phyloP scores from a whole-genome alignment of 2,329 filamentous ascomycete species.

The Microthyrium microscopicum region DNA sequence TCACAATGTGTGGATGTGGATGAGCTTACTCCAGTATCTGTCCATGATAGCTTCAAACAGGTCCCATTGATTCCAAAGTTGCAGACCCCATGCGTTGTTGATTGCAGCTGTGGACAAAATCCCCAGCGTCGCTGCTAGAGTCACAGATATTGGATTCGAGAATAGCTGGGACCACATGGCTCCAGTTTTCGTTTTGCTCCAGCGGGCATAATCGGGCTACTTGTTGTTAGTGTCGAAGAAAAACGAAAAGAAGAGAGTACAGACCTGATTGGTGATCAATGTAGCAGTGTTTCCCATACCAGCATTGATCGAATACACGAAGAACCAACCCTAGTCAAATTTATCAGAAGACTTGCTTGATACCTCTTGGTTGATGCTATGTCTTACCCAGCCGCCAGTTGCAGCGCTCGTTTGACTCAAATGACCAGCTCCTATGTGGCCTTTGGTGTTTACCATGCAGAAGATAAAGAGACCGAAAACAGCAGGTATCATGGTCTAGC shows the following conservation, averaged over 20 bases:
- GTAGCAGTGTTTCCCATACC: too few relatives aligned
- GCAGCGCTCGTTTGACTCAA: too few relatives aligned
- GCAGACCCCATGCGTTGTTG: conserved; percentile 11
- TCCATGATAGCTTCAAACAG: too few relatives aligned
- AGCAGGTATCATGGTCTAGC: too few relatives aligned
- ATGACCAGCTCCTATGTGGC: too few relatives aligned
- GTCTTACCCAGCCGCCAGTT: neutral
- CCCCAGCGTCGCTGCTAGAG: conserved; percentile 13
- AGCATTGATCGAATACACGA: neutral
- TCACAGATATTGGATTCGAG: conserved; percentile 11
- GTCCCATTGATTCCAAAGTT: conserved; percentile 12
- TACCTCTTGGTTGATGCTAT: conserved; percentile 1
- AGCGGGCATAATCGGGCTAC: conserved; percentile 11
- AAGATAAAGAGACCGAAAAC: too few relatives aligned
- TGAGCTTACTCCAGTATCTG: conserved; percentile 12
- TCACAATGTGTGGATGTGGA: too few relatives aligned
- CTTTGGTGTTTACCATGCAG: too few relatives aligned
- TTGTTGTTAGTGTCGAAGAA: too few relatives aligned
- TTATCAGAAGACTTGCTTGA: too few relatives aligned
- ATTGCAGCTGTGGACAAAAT: conserved; percentile 10
- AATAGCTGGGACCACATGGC: conserved; percentile 11
- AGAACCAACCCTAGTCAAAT: conserved; percentile 1
- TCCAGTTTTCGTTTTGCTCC: conserved; percentile 11
- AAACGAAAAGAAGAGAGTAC: too few relatives aligned
- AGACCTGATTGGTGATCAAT: too few relatives aligned